Evolutionary conservation across 176 grass and related monocot genomes (phyloP), one percentile per base, ranked within the genome.

Genomic region (Aegilops bicornis): DNA sequence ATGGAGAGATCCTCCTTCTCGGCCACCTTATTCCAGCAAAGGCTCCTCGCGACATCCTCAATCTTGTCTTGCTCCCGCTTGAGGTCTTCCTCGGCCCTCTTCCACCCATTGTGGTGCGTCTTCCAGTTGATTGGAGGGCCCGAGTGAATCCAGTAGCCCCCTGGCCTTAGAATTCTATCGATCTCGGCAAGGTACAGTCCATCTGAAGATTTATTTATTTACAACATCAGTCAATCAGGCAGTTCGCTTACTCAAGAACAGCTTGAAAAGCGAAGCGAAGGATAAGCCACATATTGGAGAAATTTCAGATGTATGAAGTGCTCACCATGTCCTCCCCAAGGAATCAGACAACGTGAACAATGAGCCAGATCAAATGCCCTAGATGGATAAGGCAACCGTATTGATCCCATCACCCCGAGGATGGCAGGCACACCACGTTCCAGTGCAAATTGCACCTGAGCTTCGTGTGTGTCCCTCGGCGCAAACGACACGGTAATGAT

Each of bases 311-410:
- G 56, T 47, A 73, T 19, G 8, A 75, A 85, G 59, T 60, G 45
- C 93, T 93, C 82, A 98, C 96, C 94, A 78, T 87, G 19, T 40
- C 4, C 89, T 63, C 77, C 48, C 96, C 96, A 98, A 43, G 96
- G 94, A 82, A 98, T 96, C 29, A 98, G 88, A 77, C 96, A 98
- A 12, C 96, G 92, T 0, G 96, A 98, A 50, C 96, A 98, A 78
- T 98, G 96, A 25, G 96, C 96, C 90, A 98, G 84, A 86, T 98
- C 96, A 73, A 98, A 98, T 88, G 96, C 92, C 39, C 96, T 88
- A n/a, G 96, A 89, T 42, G 96, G 93, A 89, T 98, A 98, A 24
- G 96, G 94, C 77, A 96, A 79, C 47, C 96, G 68, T 17, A 92
- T 92, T 60, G 91, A 91, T 11, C 90, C 96, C 88, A 98, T 98